Conservation (phyloP, 768 basidiomycete genomes). For the Podaxis pistillaris region DNA sequence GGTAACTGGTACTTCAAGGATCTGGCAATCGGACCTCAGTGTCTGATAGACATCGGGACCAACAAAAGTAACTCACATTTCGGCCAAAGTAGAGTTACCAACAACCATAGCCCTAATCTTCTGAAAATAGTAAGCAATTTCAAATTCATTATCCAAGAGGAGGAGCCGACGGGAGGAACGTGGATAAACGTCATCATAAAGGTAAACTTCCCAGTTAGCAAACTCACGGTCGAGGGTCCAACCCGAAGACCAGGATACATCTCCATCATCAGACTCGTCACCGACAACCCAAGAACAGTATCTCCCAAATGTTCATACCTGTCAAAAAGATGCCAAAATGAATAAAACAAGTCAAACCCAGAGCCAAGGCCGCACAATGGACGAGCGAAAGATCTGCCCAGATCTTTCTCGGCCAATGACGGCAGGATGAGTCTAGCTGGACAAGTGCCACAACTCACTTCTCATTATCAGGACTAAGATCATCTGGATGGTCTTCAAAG, state of each 20-base stretch:
- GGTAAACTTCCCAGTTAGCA: neutral
- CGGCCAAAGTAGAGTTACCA: slow-evolving; percentile 69
- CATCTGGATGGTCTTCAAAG: slow-evolving; percentile 71
- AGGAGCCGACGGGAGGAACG: neutral
- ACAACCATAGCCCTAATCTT: slow-evolving; percentile 80
- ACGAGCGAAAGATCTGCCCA: neutral
- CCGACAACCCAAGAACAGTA: slow-evolving; percentile 63
- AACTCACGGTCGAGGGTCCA: slow-evolving; percentile 71
- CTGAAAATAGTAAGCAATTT: slow-evolving; percentile 33
- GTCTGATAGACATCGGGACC: slow-evolving; percentile 8
- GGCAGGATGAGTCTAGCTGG: neutral
- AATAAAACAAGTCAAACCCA: neutral
- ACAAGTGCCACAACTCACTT: slow-evolving; percentile 41
- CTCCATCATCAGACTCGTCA: slow-evolving; percentile 62
- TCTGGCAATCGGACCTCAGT: slow-evolving; percentile 30
- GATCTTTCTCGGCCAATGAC: slow-evolving; percentile 3
- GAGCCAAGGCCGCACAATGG: neutral
- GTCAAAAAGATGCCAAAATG: slow-evolving; percentile 7
- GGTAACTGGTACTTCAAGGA: slow-evolving; percentile 66
- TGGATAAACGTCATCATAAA: neutral
- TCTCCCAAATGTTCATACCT: slow-evolving; percentile 82
- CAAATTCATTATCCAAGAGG: slow-evolving; percentile 10
- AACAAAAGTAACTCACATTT: slow-evolving; percentile 44
- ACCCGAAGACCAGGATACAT: slow-evolving; percentile 70
- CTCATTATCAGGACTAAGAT: slow-evolving; percentile 82